Evolutionary conservation across 73 alveolate genomes (phyloP).

Genomic region (Blepharisma stoltei): DNA sequence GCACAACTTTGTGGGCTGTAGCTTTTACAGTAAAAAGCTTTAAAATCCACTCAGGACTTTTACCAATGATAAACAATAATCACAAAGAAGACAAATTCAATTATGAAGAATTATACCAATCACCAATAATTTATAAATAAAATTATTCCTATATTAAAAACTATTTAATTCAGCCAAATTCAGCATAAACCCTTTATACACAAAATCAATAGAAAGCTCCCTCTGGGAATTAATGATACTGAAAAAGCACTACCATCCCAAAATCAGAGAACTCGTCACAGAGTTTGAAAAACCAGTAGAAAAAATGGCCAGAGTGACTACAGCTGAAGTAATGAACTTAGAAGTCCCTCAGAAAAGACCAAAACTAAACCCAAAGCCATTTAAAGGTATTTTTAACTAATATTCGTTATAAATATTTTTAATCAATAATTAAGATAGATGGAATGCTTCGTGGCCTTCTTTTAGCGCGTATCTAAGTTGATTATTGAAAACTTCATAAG

Average conservation of each 20-base stretch:
- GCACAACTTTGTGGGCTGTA: background rate
- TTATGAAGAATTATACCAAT: background rate
- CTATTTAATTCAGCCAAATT: no score
- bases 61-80: background rate
- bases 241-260: background rate
- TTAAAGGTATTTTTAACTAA: no score
- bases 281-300: slow-evolving; percentile 12
- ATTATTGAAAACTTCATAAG: slow-evolving; percentile 56
- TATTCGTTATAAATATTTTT: no score
- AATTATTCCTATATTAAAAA: no score
- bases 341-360: no score
- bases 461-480: slow-evolving; percentile 67
- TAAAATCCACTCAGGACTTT: slow-evolving; percentile 6
- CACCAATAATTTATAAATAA: no score
- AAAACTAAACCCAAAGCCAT: no score
- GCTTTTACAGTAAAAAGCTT: background rate
- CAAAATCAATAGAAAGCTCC: slow-evolving; percentile 21
- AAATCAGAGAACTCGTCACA: slow-evolving; percentile 5
- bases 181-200: background rate
- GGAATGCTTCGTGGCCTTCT: slow-evolving; percentile 78
- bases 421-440: slow-evolving; percentile 3
- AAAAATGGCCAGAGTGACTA: slow-evolving; percentile 21
- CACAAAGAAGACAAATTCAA: background rate
- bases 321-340: background rate
- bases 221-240: slow-evolving; percentile 5